phyloP scores from a whole-genome alignment of 345 rosid species.

The Citrus medica region DNA sequence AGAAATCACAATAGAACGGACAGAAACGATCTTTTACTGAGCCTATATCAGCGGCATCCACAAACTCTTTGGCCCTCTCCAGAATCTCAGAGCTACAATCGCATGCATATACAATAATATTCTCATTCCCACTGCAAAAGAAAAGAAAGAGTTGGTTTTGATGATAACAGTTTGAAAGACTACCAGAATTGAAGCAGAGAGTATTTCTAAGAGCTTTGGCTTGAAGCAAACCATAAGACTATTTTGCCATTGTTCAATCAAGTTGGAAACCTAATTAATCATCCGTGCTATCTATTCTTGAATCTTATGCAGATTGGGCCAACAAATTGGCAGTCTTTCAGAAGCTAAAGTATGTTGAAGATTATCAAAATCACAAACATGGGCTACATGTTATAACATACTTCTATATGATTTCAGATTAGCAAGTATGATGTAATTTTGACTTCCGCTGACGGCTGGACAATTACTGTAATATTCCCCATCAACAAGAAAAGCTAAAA shows the following conservation, averaged over 20 bases:
- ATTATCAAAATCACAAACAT: background rate
- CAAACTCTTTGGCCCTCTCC: conserved; percentile 53
- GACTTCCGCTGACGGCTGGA: background rate
- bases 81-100: conserved; percentile 83
- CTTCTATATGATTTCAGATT: background rate
- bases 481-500: background rate
- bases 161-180: background rate
- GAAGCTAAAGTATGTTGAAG: background rate
- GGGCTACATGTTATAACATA: background rate
- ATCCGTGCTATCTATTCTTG: background rate
- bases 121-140: conserved; percentile 53
- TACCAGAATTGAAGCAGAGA: background rate
- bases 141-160: background rate
- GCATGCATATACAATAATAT: conserved; percentile 65
- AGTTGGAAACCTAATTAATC: background rate
- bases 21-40: conserved; percentile 33
- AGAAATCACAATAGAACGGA: conserved; percentile 68
- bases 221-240: background rate
- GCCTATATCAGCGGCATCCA: conserved; percentile 18
- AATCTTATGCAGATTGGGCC: background rate
- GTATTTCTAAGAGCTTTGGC: background rate
- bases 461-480: background rate
- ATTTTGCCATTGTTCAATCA: background rate
- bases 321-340: background rate
- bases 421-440: background rate